These are phyloP conservation scores for Petunia secreta DNA, from an alignment of 257 asterid species.

Conservation along the genomic window DNA sequence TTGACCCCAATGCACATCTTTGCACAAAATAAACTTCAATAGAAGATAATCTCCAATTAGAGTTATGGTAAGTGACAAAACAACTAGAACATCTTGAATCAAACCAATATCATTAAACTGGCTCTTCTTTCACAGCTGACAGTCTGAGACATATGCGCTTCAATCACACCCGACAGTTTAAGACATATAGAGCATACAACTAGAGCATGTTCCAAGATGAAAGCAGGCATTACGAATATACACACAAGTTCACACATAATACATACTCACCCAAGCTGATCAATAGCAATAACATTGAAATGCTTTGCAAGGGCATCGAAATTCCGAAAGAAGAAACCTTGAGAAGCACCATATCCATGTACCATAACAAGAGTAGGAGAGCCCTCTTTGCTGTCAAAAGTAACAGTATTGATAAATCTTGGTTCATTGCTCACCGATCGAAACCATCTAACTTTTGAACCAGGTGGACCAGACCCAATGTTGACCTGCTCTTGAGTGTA, in stretches of 20 bases:
- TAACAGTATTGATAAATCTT: slow-evolving; percentile 84
- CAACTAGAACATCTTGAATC: slow-evolving; percentile 19
- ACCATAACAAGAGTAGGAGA: slow-evolving; percentile 97
- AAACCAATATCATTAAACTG: background rate
- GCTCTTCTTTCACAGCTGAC: background rate
- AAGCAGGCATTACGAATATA: background rate
- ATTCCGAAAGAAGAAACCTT: slow-evolving; percentile 96
- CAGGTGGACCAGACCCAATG: slow-evolving; percentile 94
- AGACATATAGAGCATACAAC: background rate
- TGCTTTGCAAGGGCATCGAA: slow-evolving; percentile 80
- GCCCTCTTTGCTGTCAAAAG: slow-evolving; percentile 81
- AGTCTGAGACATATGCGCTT: background rate
- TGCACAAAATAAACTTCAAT: background rate
- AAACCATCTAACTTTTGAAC: slow-evolving; percentile 88
- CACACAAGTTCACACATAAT: slow-evolving; percentile 11
- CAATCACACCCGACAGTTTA: too few species aligned
- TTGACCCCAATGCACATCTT: slow-evolving; percentile 21
- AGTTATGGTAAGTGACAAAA: slow-evolving; percentile 13
- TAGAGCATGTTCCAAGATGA: background rate
- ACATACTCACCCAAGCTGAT: slow-evolving; percentile 85
- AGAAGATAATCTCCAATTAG: slow-evolving; percentile 13
- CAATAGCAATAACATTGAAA: slow-evolving; percentile 86
- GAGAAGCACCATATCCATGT: slow-evolving; percentile 97
- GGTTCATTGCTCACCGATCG: slow-evolving; percentile 84
- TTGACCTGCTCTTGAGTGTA: slow-evolving; percentile 71